Conservation (phyloP, 2,329 filamentous ascomycete genomes). For the Cercospora brassicicola region DNA sequence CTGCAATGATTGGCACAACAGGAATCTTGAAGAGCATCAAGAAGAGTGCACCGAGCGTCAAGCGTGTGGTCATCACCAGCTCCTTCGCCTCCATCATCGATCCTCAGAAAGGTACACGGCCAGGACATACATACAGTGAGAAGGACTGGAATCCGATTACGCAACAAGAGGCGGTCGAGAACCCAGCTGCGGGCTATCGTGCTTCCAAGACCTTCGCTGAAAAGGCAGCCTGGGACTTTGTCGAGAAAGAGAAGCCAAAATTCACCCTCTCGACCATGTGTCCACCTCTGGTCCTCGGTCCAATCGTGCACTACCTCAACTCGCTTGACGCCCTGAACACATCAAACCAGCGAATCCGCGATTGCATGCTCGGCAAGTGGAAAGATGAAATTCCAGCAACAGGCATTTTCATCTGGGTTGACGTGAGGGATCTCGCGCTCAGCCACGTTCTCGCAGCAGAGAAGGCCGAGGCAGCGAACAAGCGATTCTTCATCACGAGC, state of each 20-base stretch:
- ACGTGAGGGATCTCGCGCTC: slow-evolving; percentile 30
- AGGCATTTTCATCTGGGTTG: slow-evolving; percentile 29
- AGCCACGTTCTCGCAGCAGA: slow-evolving; percentile 42
- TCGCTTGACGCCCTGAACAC: slow-evolving; percentile 68
- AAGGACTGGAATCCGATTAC: slow-evolving; percentile 60
- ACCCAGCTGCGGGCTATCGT: slow-evolving; percentile 48
- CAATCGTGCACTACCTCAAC: slow-evolving; percentile 60
- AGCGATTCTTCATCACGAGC: slow-evolving; percentile 60
- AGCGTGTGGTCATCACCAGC: slow-evolving; percentile 70
- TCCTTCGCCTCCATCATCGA: slow-evolving; percentile 67
- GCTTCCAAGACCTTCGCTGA: slow-evolving; percentile 64
- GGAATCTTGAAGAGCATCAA: slow-evolving; percentile 64
- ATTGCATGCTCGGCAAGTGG: slow-evolving; percentile 62
- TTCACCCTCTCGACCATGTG: slow-evolving; percentile 53
- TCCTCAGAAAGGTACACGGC: slow-evolving; percentile 51
- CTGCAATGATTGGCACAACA: slow-evolving; percentile 63
- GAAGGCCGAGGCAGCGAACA: slow-evolving; percentile 57
- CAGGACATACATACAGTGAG: slow-evolving; percentile 54
- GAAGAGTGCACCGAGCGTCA: slow-evolving; percentile 63
- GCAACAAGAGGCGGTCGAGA: slow-evolving; percentile 49
- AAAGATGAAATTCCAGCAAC: slow-evolving; percentile 60
- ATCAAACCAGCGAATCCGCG: slow-evolving; percentile 64
- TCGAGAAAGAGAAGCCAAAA: slow-evolving; percentile 53
- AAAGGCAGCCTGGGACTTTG: slow-evolving; percentile 56
- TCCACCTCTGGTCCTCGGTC: slow-evolving; percentile 54